A percentile compares a stretch with the other conserved stretches of the same genome.
These are phyloP conservation scores for Xanthoceras sorbifolium DNA, from an alignment of 345 rosid genomes.

Conservation along the genomic window DNA sequence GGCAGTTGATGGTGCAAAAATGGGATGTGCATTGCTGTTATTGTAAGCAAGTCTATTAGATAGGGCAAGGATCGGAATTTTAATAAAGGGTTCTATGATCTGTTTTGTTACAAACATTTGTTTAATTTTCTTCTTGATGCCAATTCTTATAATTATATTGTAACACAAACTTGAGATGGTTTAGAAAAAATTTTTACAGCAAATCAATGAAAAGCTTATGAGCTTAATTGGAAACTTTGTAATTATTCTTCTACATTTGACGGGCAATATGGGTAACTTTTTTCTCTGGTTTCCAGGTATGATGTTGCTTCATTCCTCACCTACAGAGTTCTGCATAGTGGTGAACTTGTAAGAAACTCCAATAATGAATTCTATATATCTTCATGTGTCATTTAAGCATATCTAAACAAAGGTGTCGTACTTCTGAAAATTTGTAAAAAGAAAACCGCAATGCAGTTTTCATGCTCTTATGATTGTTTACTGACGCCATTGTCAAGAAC, in stretches of 20 bases:
- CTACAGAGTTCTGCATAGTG: slow-evolving; percentile 56
- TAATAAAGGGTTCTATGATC: background rate
- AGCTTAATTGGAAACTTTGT: background rate
- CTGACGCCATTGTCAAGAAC: no score
- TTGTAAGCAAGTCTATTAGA: background rate
- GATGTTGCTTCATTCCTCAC: slow-evolving; percentile 64
- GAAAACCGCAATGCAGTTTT: no score
- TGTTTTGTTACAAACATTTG: background rate
- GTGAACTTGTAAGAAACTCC: slow-evolving; percentile 67
- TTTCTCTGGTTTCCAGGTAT: slow-evolving; percentile 55
- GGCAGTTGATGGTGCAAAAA: no score
- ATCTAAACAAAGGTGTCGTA: background rate
- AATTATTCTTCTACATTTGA: background rate
- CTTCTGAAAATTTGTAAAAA: no score
- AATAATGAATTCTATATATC: slow-evolving; percentile 8
- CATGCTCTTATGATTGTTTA: no score
- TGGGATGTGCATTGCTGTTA: no score
- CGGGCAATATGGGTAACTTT: background rate
- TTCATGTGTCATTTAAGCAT: background rate
- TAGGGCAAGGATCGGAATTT: no score
- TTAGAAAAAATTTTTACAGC: background rate
- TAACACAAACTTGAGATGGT: background rate
- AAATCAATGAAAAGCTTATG: background rate
- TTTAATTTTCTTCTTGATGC: background rate
- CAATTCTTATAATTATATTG: no score